Percentiles rank a stretch among this genome's conserved stretches.
Conservation (phyloP, 2,329 filamentous ascomycete genomes). For the Pseudocercospora cruenta region DNA sequence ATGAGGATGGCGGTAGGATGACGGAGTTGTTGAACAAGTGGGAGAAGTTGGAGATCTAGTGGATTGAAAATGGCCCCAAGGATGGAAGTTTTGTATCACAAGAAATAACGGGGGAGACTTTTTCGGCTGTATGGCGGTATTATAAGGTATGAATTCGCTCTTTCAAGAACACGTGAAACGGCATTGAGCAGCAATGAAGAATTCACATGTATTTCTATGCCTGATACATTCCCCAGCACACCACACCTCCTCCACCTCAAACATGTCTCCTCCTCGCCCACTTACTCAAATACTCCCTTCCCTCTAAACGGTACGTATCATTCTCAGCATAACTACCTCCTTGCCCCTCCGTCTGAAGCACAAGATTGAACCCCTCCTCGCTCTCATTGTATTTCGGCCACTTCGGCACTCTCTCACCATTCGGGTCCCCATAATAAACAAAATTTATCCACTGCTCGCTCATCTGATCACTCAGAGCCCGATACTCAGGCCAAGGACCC, state of each 20-base stretch:
- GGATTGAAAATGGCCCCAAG: no score
- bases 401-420: slow-evolving; percentile 18
- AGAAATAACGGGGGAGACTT: no score
- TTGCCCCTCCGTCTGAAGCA: slow-evolving; percentile 22
- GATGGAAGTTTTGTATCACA: no score
- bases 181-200: no score
- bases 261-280: slow-evolving; percentile 30
- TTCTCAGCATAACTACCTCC: slow-evolving; percentile 26
- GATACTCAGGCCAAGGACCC: slow-evolving; percentile 20
- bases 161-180: no score
- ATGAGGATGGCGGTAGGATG: no score
- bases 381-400: slow-evolving; percentile 26
- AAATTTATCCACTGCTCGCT: slow-evolving; percentile 29
- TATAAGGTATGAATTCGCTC: no score
- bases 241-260: slow-evolving; percentile 7
- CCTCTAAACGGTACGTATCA: slow-evolving; percentile 25
- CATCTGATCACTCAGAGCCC: slow-evolving; percentile 23
- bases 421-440: slow-evolving; percentile 23
- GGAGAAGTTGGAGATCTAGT: no score
- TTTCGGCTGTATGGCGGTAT: no score
- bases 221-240: no score
- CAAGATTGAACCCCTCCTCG: slow-evolving; percentile 20
- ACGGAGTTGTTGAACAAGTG: no score
- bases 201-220: no score
- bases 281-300: slow-evolving; percentile 27